Evolutionary conservation across 2,329 filamentous ascomycete genomes (phyloP), one percentile per base, ranked within the genome.

Genomic region (Neoscytalidium dimidiatum): DNA sequence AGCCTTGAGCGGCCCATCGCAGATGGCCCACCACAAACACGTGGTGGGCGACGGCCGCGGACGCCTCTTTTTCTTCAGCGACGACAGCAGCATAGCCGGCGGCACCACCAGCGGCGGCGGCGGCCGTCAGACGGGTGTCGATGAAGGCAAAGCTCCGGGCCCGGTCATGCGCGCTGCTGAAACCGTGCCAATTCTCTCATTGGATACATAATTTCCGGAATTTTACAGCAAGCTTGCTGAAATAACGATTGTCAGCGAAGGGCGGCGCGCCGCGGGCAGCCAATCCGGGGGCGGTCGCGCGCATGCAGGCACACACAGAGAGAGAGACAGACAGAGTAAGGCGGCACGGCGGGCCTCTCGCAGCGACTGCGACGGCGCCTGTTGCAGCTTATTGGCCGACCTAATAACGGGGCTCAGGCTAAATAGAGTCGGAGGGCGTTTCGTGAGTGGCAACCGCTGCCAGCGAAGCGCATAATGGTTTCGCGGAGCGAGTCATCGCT

Each of bases 371-470:
- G 38, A 14, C n/a, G 38, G 13, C 38, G 38, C 13, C 13, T 43
- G 38, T 19, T 43, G 13, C 38, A 43, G 38, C 38, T 43, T 19
- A 26, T 46, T 23, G 38, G 38, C 38, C 5, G 38, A 28, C 28
- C 28, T 17, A 33, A 33, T 33, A 33, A 31, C 49, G 49, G 49
- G 49, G 49, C 28, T 52, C 28, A 19, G 49, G 49, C 19, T n/a
- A 60, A 41, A 52, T 52, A 60, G 56, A 38, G 38, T 60, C 56
- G 56, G 17, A 44, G 56, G 56, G 56, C 56, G 56, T 60, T 60
- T 60, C 56, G 56, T 28, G 21, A 35, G 33, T 28, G 35, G 35
- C 52, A 28, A 31, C 56, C 52, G 38, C 14, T 41, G 38, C 38
- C 38, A 41, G 38, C 38, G 38, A 41, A 60, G 56, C 56, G 56